Evolutionary conservation across 225 moss, liverwort and hornwort genomes (phyloP), one percentile per base, ranked within the genome.

Genomic region (Asterella californica): DNA sequence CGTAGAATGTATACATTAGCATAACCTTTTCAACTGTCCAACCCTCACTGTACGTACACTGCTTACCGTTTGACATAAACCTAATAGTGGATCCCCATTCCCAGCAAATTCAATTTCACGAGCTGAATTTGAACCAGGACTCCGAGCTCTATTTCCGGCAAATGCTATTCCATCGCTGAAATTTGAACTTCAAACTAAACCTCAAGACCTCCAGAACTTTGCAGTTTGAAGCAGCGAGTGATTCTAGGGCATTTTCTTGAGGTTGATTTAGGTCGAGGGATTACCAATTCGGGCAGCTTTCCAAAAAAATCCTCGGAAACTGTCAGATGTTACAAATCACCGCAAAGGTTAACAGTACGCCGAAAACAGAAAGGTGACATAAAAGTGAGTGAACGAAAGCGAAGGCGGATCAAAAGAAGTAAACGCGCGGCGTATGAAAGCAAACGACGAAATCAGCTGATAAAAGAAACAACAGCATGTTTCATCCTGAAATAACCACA

Each of bases 301-400:
- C 96, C 96, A 97, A 80, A 97, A 94, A 80, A 94, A 91, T 19
- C 96, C 96, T 84, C 94, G 90, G 82, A 94, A 97, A 83, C 96
- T 97, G 85, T 68, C 72, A 48, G 0, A 36, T 14, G 24, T 53
- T 21, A 30, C 53, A 1, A 21, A 19, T 74, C 0, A 57, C 3
- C 11, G 12, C 22, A 30, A 48, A n/a, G 25, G 25, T 12, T 14
- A 52, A 52, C 52, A 52, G n/a, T 48, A 72, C n/a, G 29, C 25
- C 25, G 29, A 49, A 27, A 49, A 52, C 24, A 10, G 36, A 54
- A 57, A 42, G n/a, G 42, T 42, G 52, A 46, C 25, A 29, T 52
- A 15, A 54, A 24, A 17, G 6, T 15, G 48, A 11, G 67, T 17
- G 21, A 67, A 47, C 25, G 24, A 47, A 48, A 71, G 5, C 11